phyloP scores from a whole-genome alignment of 1,284 basidiomycete genomes.

The Sanghuangporus weigelae region DNA sequence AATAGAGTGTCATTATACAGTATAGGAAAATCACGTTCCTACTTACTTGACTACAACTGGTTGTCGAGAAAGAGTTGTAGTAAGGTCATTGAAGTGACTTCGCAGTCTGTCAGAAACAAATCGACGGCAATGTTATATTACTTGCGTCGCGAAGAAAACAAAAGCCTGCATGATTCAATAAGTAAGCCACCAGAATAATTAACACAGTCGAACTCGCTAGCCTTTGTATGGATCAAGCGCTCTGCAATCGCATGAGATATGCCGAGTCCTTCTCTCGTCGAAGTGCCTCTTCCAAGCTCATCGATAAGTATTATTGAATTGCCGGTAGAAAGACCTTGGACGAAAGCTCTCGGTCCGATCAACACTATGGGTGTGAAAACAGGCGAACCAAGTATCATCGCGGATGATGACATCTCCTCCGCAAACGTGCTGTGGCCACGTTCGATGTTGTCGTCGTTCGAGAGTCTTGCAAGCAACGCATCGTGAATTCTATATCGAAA shows the following conservation, averaged over 20 bases:
- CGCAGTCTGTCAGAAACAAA: not conserved
- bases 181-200: slow-evolving; percentile 1
- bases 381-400: slow-evolving; percentile 75
- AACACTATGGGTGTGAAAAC: not conserved
- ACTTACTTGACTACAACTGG: slow-evolving; percentile 70
- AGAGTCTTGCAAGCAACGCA: slow-evolving; percentile 78
- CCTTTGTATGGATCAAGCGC: slow-evolving; percentile 71
- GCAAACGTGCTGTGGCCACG: slow-evolving; percentile 89
- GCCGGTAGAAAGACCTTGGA: slow-evolving; percentile 65
- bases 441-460: slow-evolving; percentile 90
- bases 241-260: slow-evolving; percentile 93
- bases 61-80: slow-evolving; percentile 63
- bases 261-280: slow-evolving; percentile 81
- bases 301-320: slow-evolving; percentile 82
- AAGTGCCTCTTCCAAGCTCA: slow-evolving; percentile 87
- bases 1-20: slow-evolving; percentile 20
- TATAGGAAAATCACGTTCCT: slow-evolving; percentile 21
- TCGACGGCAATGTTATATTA: slow-evolving; percentile 8
- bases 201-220: slow-evolving; percentile 24
- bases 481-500: slow-evolving; percentile 61
- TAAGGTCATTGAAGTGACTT: slow-evolving; percentile 71
- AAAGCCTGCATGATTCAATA: slow-evolving; percentile 47
- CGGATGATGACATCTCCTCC: slow-evolving; percentile 84
- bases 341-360: not conserved
- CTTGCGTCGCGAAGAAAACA: slow-evolving; percentile 87